Evolutionary conservation across 371 early-diverging fungal genomes (phyloP).

Genomic region (Mucor mucedo): DNA sequence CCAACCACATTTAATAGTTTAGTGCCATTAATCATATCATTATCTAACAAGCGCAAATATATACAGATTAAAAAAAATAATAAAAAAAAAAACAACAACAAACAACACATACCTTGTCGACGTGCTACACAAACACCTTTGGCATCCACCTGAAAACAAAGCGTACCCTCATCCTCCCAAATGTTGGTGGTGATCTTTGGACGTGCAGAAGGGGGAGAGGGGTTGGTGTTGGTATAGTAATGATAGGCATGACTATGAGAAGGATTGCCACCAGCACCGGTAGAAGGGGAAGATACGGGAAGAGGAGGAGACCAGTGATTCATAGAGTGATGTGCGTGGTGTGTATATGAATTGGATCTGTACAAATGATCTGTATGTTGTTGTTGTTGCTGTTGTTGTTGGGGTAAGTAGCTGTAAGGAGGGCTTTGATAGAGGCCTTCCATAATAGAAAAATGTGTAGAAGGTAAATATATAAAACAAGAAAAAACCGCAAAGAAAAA

Average conservation of each 20-base stretch:
- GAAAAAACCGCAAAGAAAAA: slow-evolving; percentile 12
- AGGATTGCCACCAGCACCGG: too few relatives aligned
- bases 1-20: slow-evolving; percentile 84
- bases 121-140: slow-evolving; percentile 80
- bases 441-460: slow-evolving; percentile 14
- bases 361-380: slow-evolving; percentile 11
- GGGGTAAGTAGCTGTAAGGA: slow-evolving; percentile 24
- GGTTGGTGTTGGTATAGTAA: neutral
- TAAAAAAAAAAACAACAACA: neutral
- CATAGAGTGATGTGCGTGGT: neutral
- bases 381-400: slow-evolving; percentile 11
- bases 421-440: slow-evolving; percentile 28
- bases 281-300: neutral
- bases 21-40: slow-evolving; percentile 88
- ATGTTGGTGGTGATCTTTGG: slow-evolving; percentile 75
- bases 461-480: slow-evolving; percentile 5
- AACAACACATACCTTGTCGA: slow-evolving; percentile 64
- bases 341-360: slow-evolving; percentile 5
- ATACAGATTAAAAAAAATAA: slow-evolving; percentile 11
- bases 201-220: slow-evolving; percentile 31
- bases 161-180: slow-evolving; percentile 85
- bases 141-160: slow-evolving; percentile 82
- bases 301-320: neutral
- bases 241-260: slow-evolving; percentile 5
- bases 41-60: slow-evolving; percentile 50